A percentile compares a stretch with the other conserved stretches of the same genome.
Evolutionary conservation across 805 yeast genomes (phyloP).

Genomic region (Kodamaea leandrae): DNA sequence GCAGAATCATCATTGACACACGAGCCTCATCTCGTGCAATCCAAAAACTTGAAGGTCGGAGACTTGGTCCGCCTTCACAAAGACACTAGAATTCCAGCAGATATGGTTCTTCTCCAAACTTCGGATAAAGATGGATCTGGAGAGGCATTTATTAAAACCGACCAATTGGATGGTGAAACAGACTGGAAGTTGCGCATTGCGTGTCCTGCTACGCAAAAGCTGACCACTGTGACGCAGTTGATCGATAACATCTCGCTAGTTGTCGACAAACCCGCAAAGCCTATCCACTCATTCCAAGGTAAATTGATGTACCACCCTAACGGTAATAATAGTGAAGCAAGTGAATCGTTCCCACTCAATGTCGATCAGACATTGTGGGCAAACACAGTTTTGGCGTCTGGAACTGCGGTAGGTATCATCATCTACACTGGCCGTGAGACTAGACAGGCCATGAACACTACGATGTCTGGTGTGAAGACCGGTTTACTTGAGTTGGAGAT

Average conservation of each 20-base stretch:
- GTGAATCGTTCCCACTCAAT: constrained; percentile 58
- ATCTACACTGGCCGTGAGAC: constrained; percentile 92
- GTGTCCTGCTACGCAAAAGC: constrained; percentile 63
- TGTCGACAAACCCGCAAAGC: constrained; percentile 82
- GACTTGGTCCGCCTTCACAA: constrained; percentile 77
- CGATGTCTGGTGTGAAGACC: constrained; percentile 79
- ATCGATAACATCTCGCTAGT: constrained; percentile 50
- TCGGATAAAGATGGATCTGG: constrained; percentile 67
- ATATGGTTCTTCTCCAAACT: constrained; percentile 78
- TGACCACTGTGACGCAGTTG: constrained; percentile 47
- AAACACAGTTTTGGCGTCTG: constrained; percentile 93
- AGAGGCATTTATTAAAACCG: constrained; percentile 92
- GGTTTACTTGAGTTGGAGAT: constrained; percentile 91
- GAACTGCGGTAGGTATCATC: constrained; percentile 83
- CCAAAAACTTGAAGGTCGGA: constrained; percentile 76
- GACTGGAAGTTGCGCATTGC: constrained; percentile 96
- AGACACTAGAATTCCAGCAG: constrained; percentile 91
- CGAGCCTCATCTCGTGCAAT: constrained; percentile 33
- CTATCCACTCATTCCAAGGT: constrained; percentile 81
- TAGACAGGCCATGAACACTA: constrained; percentile 91
- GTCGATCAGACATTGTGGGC: constrained; percentile 98
- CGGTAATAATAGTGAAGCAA: constrained; percentile 10
- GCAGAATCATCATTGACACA: constrained; percentile 17
- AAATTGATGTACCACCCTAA: constrained; percentile 53
- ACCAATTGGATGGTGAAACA: constrained; percentile 97